Percentiles rank a stretch among this genome's conserved stretches.
Conservation (phyloP, 805 yeast species). For the Myxozyma melibiosi region DNA sequence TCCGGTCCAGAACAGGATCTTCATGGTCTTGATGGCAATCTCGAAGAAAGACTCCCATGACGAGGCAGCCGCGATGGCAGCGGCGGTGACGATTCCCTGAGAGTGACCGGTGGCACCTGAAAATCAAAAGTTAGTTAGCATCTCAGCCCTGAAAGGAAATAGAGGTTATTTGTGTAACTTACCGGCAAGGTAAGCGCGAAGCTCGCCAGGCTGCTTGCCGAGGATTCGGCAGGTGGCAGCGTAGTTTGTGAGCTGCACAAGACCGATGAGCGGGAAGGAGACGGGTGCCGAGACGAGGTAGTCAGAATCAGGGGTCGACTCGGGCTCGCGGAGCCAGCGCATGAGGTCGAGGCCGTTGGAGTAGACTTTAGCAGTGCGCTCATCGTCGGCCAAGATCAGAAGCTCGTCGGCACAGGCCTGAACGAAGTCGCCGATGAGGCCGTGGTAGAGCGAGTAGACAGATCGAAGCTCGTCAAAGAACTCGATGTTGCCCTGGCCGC, state of each 20-base stretch:
- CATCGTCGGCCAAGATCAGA: slow-evolving; percentile 64
- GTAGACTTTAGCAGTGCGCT: slow-evolving; percentile 81
- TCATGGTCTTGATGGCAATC: slow-evolving; percentile 74
- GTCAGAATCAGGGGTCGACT: slow-evolving; percentile 84
- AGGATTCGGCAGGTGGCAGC: slow-evolving; percentile 82
- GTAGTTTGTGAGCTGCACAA: slow-evolving; percentile 91
- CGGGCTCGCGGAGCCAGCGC: slow-evolving; percentile 83
- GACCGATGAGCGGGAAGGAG: slow-evolving; percentile 95
- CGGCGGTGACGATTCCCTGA: slow-evolving; percentile 77
- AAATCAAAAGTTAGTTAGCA: background rate
- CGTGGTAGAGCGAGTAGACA: slow-evolving; percentile 73
- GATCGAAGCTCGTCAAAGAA: slow-evolving; percentile 95
- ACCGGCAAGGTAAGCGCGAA: slow-evolving; percentile 57
- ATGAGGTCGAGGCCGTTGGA: slow-evolving; percentile 91
- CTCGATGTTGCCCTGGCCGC: slow-evolving; percentile 99
- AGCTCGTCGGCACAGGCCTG: slow-evolving; percentile 68
- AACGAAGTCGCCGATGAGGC: slow-evolving; percentile 72
- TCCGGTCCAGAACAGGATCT: slow-evolving; percentile 89
- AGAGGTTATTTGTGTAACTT: background rate
- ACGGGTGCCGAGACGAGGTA: slow-evolving; percentile 89
- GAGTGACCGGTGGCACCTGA: slow-evolving; percentile 50
- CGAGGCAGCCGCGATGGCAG: slow-evolving; percentile 79
- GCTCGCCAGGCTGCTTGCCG: slow-evolving; percentile 87
- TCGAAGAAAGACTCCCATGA: slow-evolving; percentile 82
- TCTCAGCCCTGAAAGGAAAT: background rate